phyloP scores from a whole-genome alignment of 106 monocot genomes.

The Agapanthus africanus region DNA sequence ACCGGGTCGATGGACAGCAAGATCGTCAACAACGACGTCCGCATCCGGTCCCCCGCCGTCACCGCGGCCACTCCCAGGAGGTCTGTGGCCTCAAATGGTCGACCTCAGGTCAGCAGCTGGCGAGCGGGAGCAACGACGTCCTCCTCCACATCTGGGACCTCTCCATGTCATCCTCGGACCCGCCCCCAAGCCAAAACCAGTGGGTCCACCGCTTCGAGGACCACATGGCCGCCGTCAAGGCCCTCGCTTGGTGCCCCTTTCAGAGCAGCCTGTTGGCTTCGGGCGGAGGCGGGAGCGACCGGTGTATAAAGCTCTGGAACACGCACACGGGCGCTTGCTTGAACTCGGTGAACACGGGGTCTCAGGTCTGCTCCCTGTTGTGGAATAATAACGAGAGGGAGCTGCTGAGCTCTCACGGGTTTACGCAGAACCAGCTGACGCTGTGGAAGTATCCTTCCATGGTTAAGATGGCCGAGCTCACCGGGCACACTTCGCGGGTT shows the following conservation, averaged over 20 bases:
- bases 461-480: neutral
- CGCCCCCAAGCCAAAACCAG: conserved; percentile 20
- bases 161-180: conserved; percentile 21
- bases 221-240: neutral
- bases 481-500: conserved; percentile 3
- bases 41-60: conserved; percentile 12
- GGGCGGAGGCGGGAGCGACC: conserved; percentile 24
- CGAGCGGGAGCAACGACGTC: conserved; percentile 54
- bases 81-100: conserved; percentile 29
- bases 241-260: neutral
- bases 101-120: conserved; percentile 28
- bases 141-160: conserved; percentile 58
- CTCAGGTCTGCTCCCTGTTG: conserved; percentile 41
- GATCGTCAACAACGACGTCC: conserved; percentile 26
- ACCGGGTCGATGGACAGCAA: conserved; percentile 23
- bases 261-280: neutral
- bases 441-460: neutral
- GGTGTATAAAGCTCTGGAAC: conserved; percentile 46
- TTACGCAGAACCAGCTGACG: neutral
- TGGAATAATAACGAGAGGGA: conserved; percentile 66
- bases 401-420: conserved; percentile 33
- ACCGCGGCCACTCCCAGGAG: conserved; percentile 19
- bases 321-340: conserved; percentile 24
- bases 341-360: conserved; percentile 24
- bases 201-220: conserved; percentile 31